Evolutionary conservation across 257 asterid species (phyloP).

Genomic region (Striga asiatica): DNA sequence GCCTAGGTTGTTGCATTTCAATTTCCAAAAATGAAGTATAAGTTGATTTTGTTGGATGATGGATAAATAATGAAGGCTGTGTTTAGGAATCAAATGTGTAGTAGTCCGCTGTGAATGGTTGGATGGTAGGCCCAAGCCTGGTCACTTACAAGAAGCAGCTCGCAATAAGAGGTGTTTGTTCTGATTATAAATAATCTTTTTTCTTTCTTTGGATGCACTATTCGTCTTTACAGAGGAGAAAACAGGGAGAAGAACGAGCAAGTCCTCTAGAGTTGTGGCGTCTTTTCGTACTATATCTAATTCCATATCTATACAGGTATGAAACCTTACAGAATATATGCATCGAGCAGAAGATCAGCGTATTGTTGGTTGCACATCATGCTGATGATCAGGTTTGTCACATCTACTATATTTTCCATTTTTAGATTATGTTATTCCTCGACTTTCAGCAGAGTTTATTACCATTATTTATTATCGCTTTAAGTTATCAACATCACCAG

Average conservation of each 20-base stretch:
- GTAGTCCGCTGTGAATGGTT: constrained; percentile 73
- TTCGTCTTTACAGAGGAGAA: neutral
- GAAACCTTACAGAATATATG: constrained; percentile 53
- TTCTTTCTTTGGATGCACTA: neutral
- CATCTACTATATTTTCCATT: neutral
- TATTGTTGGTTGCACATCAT: constrained; percentile 80
- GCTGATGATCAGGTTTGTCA: constrained; percentile 84
- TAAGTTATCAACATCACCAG: neutral
- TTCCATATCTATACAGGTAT: constrained; percentile 41
- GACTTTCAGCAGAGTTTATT: too few species aligned
- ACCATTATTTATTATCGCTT: neutral
- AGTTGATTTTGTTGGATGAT: constrained; percentile 19
- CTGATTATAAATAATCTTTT: neutral
- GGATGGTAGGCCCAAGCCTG: constrained; percentile 65
- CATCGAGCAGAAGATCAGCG: constrained; percentile 36
- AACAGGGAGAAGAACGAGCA: neutral
- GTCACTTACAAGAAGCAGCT: constrained; percentile 90
- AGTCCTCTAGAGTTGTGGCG: neutral
- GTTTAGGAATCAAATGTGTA: constrained; percentile 80
- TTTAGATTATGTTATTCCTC: constrained; percentile 6
- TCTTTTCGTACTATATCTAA: neutral
- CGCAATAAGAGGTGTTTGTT: constrained; percentile 62
- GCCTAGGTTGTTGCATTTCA: neutral
- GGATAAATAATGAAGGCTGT: constrained; percentile 39
- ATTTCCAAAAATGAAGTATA: constrained; percentile 17